Evolutionary conservation across 2,329 filamentous ascomycete genomes (phyloP), one percentile per base, ranked within the genome.

Genomic region (Ophiostoma novo-ulmi): DNA sequence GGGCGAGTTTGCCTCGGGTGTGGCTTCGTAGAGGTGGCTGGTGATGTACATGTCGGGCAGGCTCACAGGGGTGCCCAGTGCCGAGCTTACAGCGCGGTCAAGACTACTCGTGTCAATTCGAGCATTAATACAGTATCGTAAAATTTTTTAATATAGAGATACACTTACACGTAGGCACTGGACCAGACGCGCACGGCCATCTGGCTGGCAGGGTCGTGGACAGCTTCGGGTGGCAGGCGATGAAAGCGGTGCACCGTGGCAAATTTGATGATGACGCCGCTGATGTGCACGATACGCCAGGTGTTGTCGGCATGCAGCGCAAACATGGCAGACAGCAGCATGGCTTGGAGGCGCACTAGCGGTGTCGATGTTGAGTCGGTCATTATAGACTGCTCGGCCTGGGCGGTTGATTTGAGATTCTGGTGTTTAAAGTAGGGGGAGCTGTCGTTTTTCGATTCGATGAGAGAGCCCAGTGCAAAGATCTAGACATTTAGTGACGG

Each of bases 281-380:
- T 70, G 39, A 72, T 72, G 41, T 72, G 71, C 14, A 44, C 71
- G 1, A 72, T 71, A 22, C 71, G 69, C 69, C 69, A 71, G 5
- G 71, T 72, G 61, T 71, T 72, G 35, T 72, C 69, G 10, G 69
- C 71, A 36, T 72, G 71, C 31, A 72, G 67, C 7, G 71, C 69
- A 68, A 69, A 72, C 67, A 72, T 72, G 67, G 69, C 71, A 14
- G 69, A 72, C 69, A 72, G 44, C 17, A 72, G 52, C 71, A 72
- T 72, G 39, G 71, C 71, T 17, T 72, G 71, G 5, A 72, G 67
- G 14, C 71, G 69, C 44, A 69, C 11, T 1, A 72, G 71, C 2
- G 69, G 71, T 8, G 71, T 70, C 14, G 67, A 69, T 2, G 69
- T 71, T 2, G 48, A 52, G 67, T 71, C 69, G 1, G 71, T 39